These are phyloP conservation scores for Aspergillus haitiensis DNA, from an alignment of 495 filamentous ascomycete species.

Conservation along the genomic window DNA sequence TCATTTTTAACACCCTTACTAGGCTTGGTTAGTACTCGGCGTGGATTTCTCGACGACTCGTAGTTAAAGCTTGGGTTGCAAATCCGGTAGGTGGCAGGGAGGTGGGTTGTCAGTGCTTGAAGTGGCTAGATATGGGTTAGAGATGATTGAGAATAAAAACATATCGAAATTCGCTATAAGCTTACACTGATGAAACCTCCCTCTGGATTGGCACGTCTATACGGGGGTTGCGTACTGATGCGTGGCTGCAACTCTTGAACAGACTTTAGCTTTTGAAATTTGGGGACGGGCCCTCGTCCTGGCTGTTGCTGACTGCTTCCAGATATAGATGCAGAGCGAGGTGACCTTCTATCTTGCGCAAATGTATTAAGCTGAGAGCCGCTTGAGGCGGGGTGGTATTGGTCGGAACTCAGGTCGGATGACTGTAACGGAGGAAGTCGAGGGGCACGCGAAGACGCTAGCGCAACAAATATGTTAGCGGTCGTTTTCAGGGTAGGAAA, in stretches of 20 bases:
- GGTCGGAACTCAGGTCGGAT: conserved; percentile 59
- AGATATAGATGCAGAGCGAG: conserved; percentile 51
- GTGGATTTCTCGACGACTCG: conserved; percentile 96
- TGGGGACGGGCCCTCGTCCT: conserved; percentile 75
- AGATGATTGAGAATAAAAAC: conserved; percentile 5
- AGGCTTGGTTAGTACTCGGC: conserved; percentile 96
- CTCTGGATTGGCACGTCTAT: conserved; percentile 91
- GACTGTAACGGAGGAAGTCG: conserved; percentile 70
- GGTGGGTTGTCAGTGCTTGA: conserved; percentile 90
- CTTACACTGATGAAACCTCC: conserved; percentile 98
- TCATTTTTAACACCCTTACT: conserved; percentile 99
- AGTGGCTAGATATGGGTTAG: conserved; percentile 63
- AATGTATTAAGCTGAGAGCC: conserved; percentile 71
- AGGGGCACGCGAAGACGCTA: conserved; percentile 41
- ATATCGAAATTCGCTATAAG: conserved; percentile 20
- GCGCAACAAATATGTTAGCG: conserved; percentile 10
- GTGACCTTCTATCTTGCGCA: conserved; percentile 71
- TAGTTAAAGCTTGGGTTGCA: conserved; percentile 99
- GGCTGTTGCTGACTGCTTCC: conserved; percentile 41
- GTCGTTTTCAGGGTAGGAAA: conserved; percentile 5
- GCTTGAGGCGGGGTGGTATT: conserved; percentile 69
- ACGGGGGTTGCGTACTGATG: conserved; percentile 83
- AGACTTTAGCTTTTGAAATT: conserved; percentile 75
- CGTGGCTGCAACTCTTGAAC: conserved; percentile 76
- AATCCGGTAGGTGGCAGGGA: conserved; percentile 95